These are phyloP conservation scores for Tuber indicum DNA, from an alignment of 495 filamentous ascomycete species.

Conservation along the genomic window DNA sequence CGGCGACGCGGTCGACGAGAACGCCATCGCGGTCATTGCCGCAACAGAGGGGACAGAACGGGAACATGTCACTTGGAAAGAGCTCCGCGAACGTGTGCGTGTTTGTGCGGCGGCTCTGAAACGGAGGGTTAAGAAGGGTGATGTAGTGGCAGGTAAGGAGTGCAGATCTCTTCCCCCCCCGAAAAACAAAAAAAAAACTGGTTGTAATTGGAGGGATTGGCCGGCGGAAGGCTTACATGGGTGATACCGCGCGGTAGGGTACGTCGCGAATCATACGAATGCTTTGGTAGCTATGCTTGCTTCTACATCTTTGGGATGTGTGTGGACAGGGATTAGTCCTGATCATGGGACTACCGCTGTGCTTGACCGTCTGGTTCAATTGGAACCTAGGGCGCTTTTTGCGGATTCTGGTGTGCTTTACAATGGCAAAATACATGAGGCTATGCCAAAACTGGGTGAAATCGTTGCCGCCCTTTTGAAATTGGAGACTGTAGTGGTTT, in stretches of 20 bases:
- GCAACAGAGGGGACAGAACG: conserved; percentile 72
- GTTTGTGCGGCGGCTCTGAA: conserved; percentile 64
- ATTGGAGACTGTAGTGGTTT: conserved; percentile 61
- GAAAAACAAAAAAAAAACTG: background rate
- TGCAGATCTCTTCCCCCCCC: background rate
- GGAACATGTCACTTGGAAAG: conserved; percentile 67
- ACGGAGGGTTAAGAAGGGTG: conserved; percentile 58
- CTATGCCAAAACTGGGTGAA: conserved; percentile 63
- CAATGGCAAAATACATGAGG: conserved; percentile 75
- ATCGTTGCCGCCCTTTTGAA: conserved; percentile 59
- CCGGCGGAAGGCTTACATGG: conserved; percentile 2
- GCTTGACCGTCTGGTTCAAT: conserved; percentile 73
- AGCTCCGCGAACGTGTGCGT: conserved; percentile 70
- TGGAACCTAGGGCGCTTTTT: conserved; percentile 72
- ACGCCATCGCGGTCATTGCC: conserved; percentile 60
- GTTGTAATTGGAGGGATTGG: background rate
- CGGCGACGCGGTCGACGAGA: conserved; percentile 48
- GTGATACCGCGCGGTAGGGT: conserved; percentile 49
- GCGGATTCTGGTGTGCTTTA: conserved; percentile 81
- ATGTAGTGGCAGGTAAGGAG: conserved; percentile 57
- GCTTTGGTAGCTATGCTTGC: conserved; percentile 83
- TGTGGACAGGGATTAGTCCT: conserved; percentile 74
- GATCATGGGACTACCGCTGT: conserved; percentile 56
- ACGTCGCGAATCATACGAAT: conserved; percentile 78
- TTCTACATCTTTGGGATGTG: conserved; percentile 69